A percentile compares a stretch with the other conserved stretches of the same genome.
Conservation (phyloP, 495 filamentous ascomycete species). For the Rhizodiscina lignyota region DNA sequence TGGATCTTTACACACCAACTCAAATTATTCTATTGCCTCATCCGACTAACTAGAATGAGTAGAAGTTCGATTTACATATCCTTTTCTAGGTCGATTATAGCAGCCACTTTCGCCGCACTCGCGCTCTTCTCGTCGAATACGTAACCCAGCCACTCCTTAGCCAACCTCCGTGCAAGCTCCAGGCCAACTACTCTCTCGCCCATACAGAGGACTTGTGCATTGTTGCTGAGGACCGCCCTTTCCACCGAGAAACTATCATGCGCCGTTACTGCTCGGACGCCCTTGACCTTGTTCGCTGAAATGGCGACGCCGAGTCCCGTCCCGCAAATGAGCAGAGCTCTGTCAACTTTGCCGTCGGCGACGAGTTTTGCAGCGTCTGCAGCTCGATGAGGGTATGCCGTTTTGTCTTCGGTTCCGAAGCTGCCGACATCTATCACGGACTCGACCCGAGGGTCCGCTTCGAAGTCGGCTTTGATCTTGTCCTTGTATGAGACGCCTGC, state of each 20-base stretch:
- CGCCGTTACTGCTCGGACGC: no score
- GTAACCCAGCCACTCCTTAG: conserved; percentile 69
- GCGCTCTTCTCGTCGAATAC: conserved; percentile 58
- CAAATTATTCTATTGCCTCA: no score
- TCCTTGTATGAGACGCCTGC: conserved; percentile 68
- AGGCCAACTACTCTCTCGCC: conserved; percentile 71
- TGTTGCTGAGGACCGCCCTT: conserved; percentile 64
- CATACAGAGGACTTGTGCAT: conserved; percentile 80
- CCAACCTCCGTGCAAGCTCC: conserved; percentile 61
- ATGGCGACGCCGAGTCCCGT: no score
- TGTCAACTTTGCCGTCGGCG: conserved; percentile 50
- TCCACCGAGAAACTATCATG: conserved; percentile 78
- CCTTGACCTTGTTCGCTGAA: no score
- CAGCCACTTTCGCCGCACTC: conserved; percentile 60
- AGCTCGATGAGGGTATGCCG: conserved; percentile 68
- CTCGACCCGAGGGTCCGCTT: conserved; percentile 46
- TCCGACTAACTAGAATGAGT: no score
- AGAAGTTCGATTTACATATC: no score
- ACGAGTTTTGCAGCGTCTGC: conserved; percentile 54
- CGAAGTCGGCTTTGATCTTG: conserved; percentile 57
- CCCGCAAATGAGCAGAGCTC: conserved; percentile 76
- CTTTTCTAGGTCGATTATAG: conserved; percentile 54
- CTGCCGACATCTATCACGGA: conserved; percentile 57
- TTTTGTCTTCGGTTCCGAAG: conserved; percentile 50
- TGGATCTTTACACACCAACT: no score